Percentiles rank a stretch among this genome's conserved stretches.
phyloP scores from a whole-genome alignment of 2,329 filamentous ascomycete species.

The Cladophialophora carrionii region DNA sequence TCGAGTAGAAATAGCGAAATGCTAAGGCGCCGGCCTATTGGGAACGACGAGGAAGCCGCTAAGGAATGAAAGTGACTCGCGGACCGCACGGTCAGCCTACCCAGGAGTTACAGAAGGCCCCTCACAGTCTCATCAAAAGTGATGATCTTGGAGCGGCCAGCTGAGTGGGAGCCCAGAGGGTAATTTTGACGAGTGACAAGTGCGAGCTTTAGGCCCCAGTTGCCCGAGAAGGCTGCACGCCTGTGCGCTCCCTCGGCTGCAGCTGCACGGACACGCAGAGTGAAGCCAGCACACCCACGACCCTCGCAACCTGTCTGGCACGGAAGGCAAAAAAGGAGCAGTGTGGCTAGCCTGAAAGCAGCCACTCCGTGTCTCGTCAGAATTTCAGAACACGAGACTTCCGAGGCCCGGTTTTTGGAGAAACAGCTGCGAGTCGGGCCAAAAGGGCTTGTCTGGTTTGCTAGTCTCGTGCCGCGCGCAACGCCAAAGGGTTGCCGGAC shows the following conservation, averaged over 20 bases:
- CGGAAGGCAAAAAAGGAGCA: conserved; percentile 11
- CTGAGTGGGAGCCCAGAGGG: conserved; percentile 9
- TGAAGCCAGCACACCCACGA: background rate
- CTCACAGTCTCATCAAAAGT: background rate
- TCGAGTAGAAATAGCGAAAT: background rate
- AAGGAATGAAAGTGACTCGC: conserved; percentile 25
- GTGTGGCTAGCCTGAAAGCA: conserved; percentile 12
- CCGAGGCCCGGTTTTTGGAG: conserved; percentile 9
- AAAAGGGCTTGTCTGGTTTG: conserved; percentile 4
- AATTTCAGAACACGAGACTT: conserved; percentile 12
- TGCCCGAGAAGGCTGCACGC: background rate
- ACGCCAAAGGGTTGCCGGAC: conserved; percentile 7
- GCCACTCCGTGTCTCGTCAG: conserved; percentile 13
- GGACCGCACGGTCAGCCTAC: conserved; percentile 23
- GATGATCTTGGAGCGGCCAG: conserved; percentile 3
- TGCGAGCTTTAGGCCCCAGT: background rate
- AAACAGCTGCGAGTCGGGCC: background rate
- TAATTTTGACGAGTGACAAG: conserved; percentile 4
- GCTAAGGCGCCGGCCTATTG: background rate
- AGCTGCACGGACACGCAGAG: background rate
- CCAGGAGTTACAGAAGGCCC: conserved; percentile 1
- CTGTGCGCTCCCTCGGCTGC: conserved; percentile 9
- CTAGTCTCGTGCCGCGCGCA: conserved; percentile 17
- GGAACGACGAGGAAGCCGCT: conserved; percentile 8
- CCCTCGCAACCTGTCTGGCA: background rate